Conservation (phyloP, 345 rosid genomes). For the Lepidium aucheri region DNA sequence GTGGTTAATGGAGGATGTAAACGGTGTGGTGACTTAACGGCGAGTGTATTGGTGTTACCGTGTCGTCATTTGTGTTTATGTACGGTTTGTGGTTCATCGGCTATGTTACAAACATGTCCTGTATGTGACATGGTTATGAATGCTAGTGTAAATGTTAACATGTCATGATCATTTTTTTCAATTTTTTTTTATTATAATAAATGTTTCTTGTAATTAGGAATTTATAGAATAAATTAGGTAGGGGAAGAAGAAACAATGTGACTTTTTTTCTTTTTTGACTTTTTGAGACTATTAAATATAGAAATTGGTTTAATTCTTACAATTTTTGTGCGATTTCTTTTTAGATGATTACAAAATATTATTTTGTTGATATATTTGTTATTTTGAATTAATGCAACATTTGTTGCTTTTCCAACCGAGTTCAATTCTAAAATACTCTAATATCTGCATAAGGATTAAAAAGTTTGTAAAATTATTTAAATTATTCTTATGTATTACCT, state of each 20-base stretch:
- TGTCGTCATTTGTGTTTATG: constrained; percentile 86
- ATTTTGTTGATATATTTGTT: neutral
- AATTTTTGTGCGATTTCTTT: neutral
- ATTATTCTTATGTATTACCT: no score
- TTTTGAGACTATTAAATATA: neutral
- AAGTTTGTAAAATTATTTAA: no score
- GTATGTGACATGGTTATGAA: constrained; percentile 43
- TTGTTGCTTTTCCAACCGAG: no score
- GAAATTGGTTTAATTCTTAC: constrained; percentile 2
- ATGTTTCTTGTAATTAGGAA: neutral
- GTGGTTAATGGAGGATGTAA: constrained; percentile 26
- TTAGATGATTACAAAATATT: neutral
- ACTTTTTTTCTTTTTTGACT: neutral
- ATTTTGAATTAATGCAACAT: no score
- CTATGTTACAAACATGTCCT: constrained; percentile 37
- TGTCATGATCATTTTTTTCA: constrained; percentile 16
- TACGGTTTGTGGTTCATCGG: constrained; percentile 59
- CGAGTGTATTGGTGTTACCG: constrained; percentile 73
- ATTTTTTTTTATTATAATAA: neutral
- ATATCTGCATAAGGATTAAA: no score
- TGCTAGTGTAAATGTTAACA: constrained; percentile 65
- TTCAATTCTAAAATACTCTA: no score
- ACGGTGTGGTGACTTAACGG: constrained; percentile 52
- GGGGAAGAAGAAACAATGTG: neutral
- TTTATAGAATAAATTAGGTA: constrained; percentile 42